Conservation (phyloP, 495 filamentous ascomycete genomes). For the Pseudevernia furfuracea region DNA sequence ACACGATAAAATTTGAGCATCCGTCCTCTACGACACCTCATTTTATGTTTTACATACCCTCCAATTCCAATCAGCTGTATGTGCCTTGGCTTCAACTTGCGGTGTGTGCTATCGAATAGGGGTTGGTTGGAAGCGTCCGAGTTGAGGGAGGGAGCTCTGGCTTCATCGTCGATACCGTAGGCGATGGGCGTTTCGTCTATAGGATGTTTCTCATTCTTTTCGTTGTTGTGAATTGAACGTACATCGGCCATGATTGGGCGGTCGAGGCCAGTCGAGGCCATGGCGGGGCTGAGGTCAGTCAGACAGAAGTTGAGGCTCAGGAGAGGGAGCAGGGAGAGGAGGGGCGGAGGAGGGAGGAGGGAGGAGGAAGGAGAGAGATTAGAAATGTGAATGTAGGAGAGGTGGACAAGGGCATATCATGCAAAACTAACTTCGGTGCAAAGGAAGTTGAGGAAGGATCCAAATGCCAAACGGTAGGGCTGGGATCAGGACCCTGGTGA, state of each 20-base stretch:
- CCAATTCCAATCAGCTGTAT: slow-evolving; percentile 71
- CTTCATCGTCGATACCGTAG: slow-evolving; percentile 10
- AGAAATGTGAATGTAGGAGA: neutral
- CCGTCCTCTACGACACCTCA: too few species aligned
- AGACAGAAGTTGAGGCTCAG: neutral
- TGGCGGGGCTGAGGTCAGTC: neutral
- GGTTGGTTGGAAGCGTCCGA: slow-evolving; percentile 19
- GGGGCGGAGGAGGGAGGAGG: neutral
- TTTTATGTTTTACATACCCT: slow-evolving; percentile 31
- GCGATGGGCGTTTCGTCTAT: slow-evolving; percentile 12
- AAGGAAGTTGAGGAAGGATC: too few species aligned
- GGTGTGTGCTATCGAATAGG: slow-evolving; percentile 42
- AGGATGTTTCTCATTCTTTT: slow-evolving; percentile 1
- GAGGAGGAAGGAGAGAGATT: neutral
- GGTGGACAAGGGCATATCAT: neutral
- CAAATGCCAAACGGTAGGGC: too few species aligned
- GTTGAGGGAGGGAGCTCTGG: slow-evolving; percentile 6
- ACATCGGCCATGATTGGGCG: neutral
- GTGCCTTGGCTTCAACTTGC: slow-evolving; percentile 57
- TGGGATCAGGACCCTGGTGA: too few species aligned
- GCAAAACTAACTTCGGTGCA: neutral
- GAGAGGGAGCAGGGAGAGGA: neutral
- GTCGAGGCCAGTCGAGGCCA: slow-evolving; percentile 10
- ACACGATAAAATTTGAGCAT: neutral
- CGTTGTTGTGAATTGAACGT: neutral